phyloP scores from a whole-genome alignment of 2,329 filamentous ascomycete genomes.

The Fusarium albidum region DNA sequence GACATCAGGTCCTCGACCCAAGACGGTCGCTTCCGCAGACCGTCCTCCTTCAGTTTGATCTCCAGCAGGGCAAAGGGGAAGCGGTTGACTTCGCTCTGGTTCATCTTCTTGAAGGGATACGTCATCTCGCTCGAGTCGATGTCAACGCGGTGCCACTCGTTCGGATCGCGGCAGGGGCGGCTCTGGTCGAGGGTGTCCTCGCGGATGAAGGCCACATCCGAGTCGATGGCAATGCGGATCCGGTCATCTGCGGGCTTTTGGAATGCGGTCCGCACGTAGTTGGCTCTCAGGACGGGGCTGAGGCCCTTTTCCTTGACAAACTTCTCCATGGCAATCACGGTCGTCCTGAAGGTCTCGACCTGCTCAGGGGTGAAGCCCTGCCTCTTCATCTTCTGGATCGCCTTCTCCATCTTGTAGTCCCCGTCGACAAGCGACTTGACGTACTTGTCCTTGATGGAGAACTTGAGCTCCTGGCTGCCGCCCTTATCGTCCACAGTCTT shows the following conservation, averaged over 20 bases:
- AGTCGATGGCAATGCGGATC: constrained; percentile 92
- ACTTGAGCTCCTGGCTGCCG: constrained; percentile 78
- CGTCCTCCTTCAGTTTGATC: constrained; percentile 82
- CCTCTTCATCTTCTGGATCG: constrained; percentile 84
- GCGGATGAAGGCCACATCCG: constrained; percentile 86
- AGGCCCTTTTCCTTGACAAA: constrained; percentile 82
- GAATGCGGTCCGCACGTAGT: constrained; percentile 94
- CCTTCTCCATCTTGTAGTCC: constrained; percentile 92
- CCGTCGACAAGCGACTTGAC: constrained; percentile 86
- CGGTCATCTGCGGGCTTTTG: constrained; percentile 93
- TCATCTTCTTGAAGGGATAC: constrained; percentile 87
- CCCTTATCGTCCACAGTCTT: constrained; percentile 84
- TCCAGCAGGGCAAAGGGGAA: constrained; percentile 94
- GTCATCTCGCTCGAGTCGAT: constrained; percentile 85
- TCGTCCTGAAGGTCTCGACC: constrained; percentile 73
- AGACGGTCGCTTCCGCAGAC: constrained; percentile 72
- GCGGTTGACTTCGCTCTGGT: constrained; percentile 87
- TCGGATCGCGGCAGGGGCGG: constrained; percentile 87
- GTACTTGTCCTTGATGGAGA: constrained; percentile 94
- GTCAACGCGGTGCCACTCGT: constrained; percentile 90
- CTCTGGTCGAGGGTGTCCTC: constrained; percentile 79
- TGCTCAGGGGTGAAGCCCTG: constrained; percentile 72
- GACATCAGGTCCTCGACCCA: constrained; percentile 94
- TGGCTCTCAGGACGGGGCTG: constrained; percentile 86
- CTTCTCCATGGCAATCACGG: constrained; percentile 78